Evolutionary conservation across 345 rosid genomes (phyloP), one percentile per base, ranked within the genome.

Genomic region (Salix viminalis): DNA sequence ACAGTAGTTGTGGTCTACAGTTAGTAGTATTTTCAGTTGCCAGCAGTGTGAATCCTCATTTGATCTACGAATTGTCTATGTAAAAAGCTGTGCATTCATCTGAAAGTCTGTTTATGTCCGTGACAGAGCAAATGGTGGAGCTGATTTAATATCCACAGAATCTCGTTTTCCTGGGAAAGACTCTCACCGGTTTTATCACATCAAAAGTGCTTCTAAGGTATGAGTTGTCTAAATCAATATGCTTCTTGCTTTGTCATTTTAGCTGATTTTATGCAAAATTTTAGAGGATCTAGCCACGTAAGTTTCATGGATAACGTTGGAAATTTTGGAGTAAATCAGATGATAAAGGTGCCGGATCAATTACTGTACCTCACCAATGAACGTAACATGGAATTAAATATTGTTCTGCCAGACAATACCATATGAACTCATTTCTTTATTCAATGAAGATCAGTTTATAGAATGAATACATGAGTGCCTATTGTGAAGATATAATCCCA

Each of bases 121-220:
- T 88, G 71, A 61, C 89, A 91, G 98, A 71, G 81, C 79, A 76
- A 88, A 81, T 70, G 76, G 65, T 69, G 89, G 84, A 78, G 79
- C 83, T 75, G 83, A 84, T 77, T 68, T 82, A 69, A 76, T 76
- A 71, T 79, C 76, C 19, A 34, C 75, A 67, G 89, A 88, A 76
- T 77, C 87, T 65, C 79, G 76, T 65, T 73, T 88, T 71, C 74
- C 73, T 16, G 83, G 75, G 73, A 85, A 64, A 77, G 90, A 85
- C 71, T 83, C 87, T 30, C 79, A 85, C 75, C 88, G 76, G 32
- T 96, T 90, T 86, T 96, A 92, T 80, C 99, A 93, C 79, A 82
- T 91, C 71, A 88, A 75, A 88, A 88, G 68, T 86, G 87, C 91
- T 71, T 89, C 96, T 74, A 93, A 92, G 96, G 99, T 93, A 88